These are phyloP conservation scores for Urtica urens DNA, from an alignment of 306 rosid species.

Conservation along the genomic window DNA sequence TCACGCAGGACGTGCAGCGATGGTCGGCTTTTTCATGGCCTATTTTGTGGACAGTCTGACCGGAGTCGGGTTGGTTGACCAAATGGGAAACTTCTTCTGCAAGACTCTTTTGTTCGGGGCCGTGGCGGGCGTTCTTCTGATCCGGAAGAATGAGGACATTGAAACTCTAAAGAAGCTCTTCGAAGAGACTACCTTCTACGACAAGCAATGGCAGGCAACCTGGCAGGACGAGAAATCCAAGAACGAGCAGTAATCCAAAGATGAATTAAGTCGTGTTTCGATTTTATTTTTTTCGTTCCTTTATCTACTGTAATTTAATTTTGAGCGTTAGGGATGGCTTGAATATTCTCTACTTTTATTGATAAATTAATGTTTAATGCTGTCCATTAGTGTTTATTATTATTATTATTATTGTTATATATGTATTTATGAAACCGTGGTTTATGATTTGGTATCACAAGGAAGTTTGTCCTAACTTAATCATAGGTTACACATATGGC, in stretches of 20 bases:
- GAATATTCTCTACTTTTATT: no score
- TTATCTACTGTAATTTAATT: constrained; percentile 2
- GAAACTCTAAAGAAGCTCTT: constrained; percentile 67
- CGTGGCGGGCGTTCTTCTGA: constrained; percentile 75
- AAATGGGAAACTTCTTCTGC: constrained; percentile 89
- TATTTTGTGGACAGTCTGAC: constrained; percentile 96
- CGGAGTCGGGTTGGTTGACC: constrained; percentile 94
- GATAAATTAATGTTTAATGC: no score
- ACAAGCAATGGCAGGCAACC: constrained; percentile 99
- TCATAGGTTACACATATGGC: no score
- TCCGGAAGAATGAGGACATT: constrained; percentile 85
- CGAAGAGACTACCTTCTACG: constrained; percentile 89
- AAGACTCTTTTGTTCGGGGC: constrained; percentile 81
- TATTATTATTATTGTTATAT: no score
- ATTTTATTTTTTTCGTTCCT: not conserved
- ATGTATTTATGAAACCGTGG: no score
- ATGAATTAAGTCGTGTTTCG: constrained; percentile 11
- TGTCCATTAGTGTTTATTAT: no score
- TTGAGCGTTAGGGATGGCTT: no score
- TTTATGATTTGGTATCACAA: no score
- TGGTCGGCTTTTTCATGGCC: constrained; percentile 83
- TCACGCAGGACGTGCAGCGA: constrained; percentile 50
- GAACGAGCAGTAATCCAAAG: constrained; percentile 40
- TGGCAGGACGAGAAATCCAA: constrained; percentile 78
- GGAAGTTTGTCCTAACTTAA: no score